These are phyloP conservation scores for Flaveria linearis DNA, from an alignment of 129 eudicot species.

Conservation along the genomic window DNA sequence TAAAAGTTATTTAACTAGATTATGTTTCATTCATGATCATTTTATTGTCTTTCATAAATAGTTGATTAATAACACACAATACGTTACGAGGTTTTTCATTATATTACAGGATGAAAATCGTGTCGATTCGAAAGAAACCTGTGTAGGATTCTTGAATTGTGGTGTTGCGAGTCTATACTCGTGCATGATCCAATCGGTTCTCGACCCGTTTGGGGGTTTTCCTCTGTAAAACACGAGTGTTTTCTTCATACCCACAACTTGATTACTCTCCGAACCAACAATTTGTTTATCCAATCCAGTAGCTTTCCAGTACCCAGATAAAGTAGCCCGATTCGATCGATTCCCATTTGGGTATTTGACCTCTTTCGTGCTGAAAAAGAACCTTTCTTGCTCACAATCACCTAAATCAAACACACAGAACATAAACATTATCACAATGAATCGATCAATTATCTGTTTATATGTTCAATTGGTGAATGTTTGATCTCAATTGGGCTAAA, in stretches of 20 bases:
- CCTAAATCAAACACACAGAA: not conserved
- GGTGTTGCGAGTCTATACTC: slow-evolving; percentile 36
- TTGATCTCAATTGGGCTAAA: too few relatives aligned
- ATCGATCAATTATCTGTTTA: too few relatives aligned
- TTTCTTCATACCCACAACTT: slow-evolving; percentile 37
- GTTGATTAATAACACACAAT: too few relatives aligned
- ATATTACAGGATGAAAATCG: too few relatives aligned
- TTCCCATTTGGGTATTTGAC: slow-evolving; percentile 36
- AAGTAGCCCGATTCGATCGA: slow-evolving; percentile 36
- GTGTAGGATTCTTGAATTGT: not conserved
- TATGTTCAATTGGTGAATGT: too few relatives aligned
- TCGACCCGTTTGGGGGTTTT: slow-evolving; percentile 27
- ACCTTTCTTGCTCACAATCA: slow-evolving; percentile 35
- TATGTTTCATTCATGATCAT: too few relatives aligned
- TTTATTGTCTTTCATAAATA: too few relatives aligned
- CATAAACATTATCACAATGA: too few relatives aligned
- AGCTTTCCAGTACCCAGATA: slow-evolving; percentile 33
- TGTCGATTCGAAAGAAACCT: not conserved
- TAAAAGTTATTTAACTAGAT: too few relatives aligned
- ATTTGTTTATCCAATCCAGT: slow-evolving; percentile 28
- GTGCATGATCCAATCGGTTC: slow-evolving; percentile 43
- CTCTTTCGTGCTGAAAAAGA: slow-evolving; percentile 37
- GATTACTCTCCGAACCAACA: slow-evolving; percentile 16
- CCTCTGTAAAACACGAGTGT: slow-evolving; percentile 37
- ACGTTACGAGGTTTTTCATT: too few relatives aligned